Evolutionary conservation across 495 filamentous ascomycete genomes (phyloP).

Genomic region (Stereocaulon alpinum): DNA sequence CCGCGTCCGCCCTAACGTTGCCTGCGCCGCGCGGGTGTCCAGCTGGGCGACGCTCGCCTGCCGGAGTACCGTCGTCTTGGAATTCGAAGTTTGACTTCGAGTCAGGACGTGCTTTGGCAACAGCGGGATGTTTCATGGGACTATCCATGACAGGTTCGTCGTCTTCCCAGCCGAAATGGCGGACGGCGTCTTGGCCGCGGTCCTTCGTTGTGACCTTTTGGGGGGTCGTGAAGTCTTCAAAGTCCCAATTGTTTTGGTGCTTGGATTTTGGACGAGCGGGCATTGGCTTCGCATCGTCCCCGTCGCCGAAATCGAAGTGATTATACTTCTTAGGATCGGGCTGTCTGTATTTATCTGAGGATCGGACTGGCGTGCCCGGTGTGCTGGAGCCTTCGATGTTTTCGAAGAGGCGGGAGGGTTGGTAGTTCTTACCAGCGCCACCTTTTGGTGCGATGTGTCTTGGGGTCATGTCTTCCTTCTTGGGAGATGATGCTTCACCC

Average conservation of each 20-base stretch:
- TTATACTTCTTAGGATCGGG: slow-evolving; percentile 64
- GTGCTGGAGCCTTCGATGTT: slow-evolving; percentile 28
- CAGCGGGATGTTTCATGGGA: slow-evolving; percentile 43
- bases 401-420: slow-evolving; percentile 58
- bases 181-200: slow-evolving; percentile 44
- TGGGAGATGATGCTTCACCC: slow-evolving; percentile 16
- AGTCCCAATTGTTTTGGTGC: slow-evolving; percentile 65
- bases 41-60: slow-evolving; percentile 24
- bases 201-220: slow-evolving; percentile 48
- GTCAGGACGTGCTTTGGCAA: slow-evolving; percentile 62
- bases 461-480: slow-evolving; percentile 14
- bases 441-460: slow-evolving; percentile 44
- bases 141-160: slow-evolving; percentile 49
- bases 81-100: slow-evolving; percentile 72
- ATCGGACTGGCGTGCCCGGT: slow-evolving; percentile 30
- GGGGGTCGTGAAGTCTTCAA: slow-evolving; percentile 76
- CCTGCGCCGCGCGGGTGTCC: slow-evolving; percentile 36
- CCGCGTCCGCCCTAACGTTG: slow-evolving; percentile 49
- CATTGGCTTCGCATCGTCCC: slow-evolving; percentile 34
- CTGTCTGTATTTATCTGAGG: slow-evolving; percentile 35
- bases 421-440: slow-evolving; percentile 61
- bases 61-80: slow-evolving; percentile 42
- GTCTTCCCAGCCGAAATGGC: slow-evolving; percentile 65
- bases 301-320: slow-evolving; percentile 79
- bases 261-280: slow-evolving; percentile 43